Base-by-base conservation (phyloP, 345 rosid species). In the Erysimum cheiranthoides region DNA sequence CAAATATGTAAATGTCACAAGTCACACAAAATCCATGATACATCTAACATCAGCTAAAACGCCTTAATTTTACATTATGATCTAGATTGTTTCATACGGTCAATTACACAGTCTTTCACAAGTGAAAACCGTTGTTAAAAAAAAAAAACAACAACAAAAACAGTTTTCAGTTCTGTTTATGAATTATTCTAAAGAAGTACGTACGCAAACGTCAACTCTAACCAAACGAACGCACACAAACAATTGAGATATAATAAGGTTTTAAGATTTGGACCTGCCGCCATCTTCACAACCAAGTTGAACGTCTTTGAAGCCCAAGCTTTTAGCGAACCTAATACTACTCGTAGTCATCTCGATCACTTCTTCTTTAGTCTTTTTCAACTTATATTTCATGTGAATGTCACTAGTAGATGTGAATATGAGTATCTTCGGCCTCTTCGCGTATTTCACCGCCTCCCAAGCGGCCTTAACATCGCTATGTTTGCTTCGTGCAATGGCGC, bases 281-380 rank as follows among this genome's bases (percentile, higher is more conserved):
- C 95, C 98, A 71, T 94, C 98, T 75, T 92, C 96, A 1, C 96
- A 90, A 75, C 97, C 91, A 73, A 94, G 82, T 80, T 89, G 88
- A 14, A 94, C 81, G 65, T 94, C 97, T 3, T 82, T 68, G 77
- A 96, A 94, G 5, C 96, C 98, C 79, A 94, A 82, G 75, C 86
- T 85, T 72, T 88, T 77, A 5, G 96, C 95, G 27, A 74, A 85
- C 14, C 60, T 73, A 45, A 94, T 86, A 90, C 86, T 84, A 52
- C 79, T 85, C 43, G 81, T 66, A 0, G 96, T 97, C 71, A 89
- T 85, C 71, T 92, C 88, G 53, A 90, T 40, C 12, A 94, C 96
- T 81, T 94, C 88, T 47, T 83, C 83, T 71, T 83, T 87, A 31
- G 74, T 94, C 86, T 89, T 92, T 84, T 75, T 87, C 80, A 94